These are phyloP conservation scores for Syncephalastrum sp. DNA, from an alignment of 371 early-diverging fungal genomes.

Conservation along the genomic window DNA sequence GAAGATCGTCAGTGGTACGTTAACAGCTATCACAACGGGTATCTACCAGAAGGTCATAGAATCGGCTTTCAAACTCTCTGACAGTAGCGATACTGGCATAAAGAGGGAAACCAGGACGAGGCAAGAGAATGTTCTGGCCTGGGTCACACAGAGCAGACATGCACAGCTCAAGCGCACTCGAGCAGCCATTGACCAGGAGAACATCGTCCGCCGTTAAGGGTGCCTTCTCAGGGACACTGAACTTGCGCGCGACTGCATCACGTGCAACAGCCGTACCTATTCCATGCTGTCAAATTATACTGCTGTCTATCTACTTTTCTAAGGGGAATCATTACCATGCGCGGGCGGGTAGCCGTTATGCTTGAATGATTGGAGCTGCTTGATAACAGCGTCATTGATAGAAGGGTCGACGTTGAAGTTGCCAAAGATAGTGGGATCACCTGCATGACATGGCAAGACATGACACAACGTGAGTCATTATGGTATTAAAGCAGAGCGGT, in stretches of 20 bases:
- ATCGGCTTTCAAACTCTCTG: slow-evolving; percentile 73
- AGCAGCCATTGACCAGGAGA: slow-evolving; percentile 82
- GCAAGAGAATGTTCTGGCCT: slow-evolving; percentile 84
- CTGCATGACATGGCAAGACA: slow-evolving; percentile 19
- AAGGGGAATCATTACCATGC: slow-evolving; percentile 56
- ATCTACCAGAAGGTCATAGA: slow-evolving; percentile 74
- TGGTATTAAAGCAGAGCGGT: background rate
- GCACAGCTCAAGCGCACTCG: slow-evolving; percentile 81
- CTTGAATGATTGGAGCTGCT: slow-evolving; percentile 63
- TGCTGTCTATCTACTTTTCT: background rate
- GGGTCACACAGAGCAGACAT: slow-evolving; percentile 74
- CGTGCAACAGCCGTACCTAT: slow-evolving; percentile 67
- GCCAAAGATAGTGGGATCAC: slow-evolving; percentile 91
- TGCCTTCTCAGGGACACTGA: slow-evolving; percentile 58
- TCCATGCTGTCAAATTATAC: background rate
- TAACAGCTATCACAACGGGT: background rate
- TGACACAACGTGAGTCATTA: slow-evolving; percentile 2
- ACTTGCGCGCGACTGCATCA: slow-evolving; percentile 74
- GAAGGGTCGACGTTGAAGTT: slow-evolving; percentile 80
- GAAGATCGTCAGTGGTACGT: background rate
- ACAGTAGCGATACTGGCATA: slow-evolving; percentile 83
- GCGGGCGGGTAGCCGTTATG: slow-evolving; percentile 88
- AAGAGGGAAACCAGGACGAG: slow-evolving; percentile 89
- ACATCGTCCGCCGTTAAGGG: slow-evolving; percentile 77
- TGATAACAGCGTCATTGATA: slow-evolving; percentile 68